Percentiles rank a stretch among this genome's conserved stretches.
phyloP scores from a whole-genome alignment of 164 flowering plant species.

The Vitis labrusca region DNA sequence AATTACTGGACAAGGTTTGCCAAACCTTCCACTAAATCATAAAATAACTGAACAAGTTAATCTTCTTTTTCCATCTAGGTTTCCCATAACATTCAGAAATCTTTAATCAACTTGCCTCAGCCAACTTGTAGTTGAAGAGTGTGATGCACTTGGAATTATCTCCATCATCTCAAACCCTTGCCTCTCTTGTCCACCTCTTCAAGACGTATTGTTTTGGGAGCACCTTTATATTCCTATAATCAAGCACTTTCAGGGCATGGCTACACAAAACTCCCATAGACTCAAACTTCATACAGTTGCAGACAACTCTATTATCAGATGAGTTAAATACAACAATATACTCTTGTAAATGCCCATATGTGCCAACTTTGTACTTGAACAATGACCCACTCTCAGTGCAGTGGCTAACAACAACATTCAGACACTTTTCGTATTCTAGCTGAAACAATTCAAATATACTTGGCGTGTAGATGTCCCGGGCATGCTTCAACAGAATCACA shows the following conservation, averaged over 20 bases:
- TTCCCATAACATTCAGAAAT: too few species aligned
- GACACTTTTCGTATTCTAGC: conserved; percentile 20
- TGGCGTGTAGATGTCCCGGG: conserved; percentile 24
- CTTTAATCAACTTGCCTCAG: neutral
- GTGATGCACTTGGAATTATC: neutral
- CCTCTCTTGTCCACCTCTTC: conserved; percentile 32
- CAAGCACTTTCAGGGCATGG: conserved; percentile 37
- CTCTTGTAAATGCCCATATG: conserved; percentile 13
- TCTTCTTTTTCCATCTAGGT: too few species aligned
- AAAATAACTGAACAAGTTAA: too few species aligned
- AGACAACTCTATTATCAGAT: conserved; percentile 17
- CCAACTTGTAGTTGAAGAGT: neutral
- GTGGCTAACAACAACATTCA: conserved; percentile 18
- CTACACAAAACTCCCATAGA: conserved; percentile 29
- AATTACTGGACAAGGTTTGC: too few species aligned
- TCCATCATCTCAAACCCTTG: conserved; percentile 12
- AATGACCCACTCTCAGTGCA: conserved; percentile 14
- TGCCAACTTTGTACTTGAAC: conserved; percentile 19
- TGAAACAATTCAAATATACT: conserved; percentile 28
- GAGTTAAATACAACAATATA: conserved; percentile 15
- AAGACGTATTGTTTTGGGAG: conserved; percentile 25
- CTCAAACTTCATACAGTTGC: conserved; percentile 28
- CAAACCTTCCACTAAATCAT: too few species aligned
- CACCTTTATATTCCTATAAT: conserved; percentile 23
- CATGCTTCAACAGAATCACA: conserved; percentile 26